These are phyloP conservation scores for Serpula lacrymans DNA, from an alignment of 768 basidiomycete genomes.

Conservation along the genomic window DNA sequence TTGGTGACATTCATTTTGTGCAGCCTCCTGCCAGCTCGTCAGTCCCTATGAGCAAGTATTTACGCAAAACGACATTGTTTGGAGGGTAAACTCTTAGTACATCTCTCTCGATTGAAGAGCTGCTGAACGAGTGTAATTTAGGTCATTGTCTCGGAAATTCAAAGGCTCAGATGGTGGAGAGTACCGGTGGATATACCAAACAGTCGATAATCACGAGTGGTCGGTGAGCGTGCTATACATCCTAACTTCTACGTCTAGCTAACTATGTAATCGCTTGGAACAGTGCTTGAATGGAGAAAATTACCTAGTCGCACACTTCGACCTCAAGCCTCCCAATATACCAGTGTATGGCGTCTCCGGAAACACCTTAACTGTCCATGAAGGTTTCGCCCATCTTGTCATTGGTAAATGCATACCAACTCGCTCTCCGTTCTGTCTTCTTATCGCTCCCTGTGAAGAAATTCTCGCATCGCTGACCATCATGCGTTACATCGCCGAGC, in stretches of 20 bases:
- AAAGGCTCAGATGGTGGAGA: constrained; percentile 64
- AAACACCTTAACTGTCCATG: constrained; percentile 58
- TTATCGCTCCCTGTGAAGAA: constrained; percentile 32
- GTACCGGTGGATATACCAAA: constrained; percentile 63
- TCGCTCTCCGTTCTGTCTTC: not conserved
- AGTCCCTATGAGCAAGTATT: constrained; percentile 61
- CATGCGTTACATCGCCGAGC: constrained; percentile 60
- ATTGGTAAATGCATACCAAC: constrained; percentile 40
- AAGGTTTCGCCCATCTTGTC: constrained; percentile 48
- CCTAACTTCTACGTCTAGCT: constrained; percentile 6
- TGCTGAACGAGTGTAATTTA: constrained; percentile 18
- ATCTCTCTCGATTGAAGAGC: constrained; percentile 4
- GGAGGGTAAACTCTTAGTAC: constrained; percentile 48
- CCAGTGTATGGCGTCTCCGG: constrained; percentile 60
- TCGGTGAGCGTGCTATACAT: constrained; percentile 47
- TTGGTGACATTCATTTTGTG: constrained; percentile 58
- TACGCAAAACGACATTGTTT: constrained; percentile 61
- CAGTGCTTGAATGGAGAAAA: constrained; percentile 58
- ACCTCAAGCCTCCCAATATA: constrained; percentile 52
- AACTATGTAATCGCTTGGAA: not conserved
- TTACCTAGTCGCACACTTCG: constrained; percentile 61
- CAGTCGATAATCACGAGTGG: constrained; percentile 65
- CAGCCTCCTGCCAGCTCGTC: constrained; percentile 38
- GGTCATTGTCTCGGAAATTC: constrained; percentile 69
- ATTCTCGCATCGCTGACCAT: constrained; percentile 56